Evolutionary conservation across 1,284 basidiomycete genomes (phyloP), one percentile per base, ranked within the genome.

Genomic region (Singerocomus rubriflavus): DNA sequence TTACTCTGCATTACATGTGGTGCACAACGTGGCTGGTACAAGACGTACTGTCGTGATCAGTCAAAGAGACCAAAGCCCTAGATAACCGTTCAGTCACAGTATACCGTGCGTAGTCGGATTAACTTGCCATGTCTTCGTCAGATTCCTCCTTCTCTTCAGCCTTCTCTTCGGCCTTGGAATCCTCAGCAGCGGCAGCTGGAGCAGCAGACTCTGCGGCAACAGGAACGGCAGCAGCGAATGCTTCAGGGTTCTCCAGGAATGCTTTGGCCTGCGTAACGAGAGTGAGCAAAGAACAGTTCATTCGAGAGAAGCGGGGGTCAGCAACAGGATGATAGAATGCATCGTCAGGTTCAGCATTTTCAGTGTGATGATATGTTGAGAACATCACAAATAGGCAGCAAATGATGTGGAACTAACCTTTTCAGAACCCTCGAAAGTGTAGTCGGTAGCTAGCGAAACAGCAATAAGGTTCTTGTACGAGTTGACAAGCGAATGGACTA

Each of bases 391-490:
- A 21, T 31, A 29, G 35, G 42, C 11, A 25, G 12, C 0, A 36
- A 48, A 42, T 25, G 39, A 55, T 29, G 36, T 17, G 33, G 46
- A 38, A 65, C 81, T 67, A 57, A 94, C 93, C 90, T 98, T 93
- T 70, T 90, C 90, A 54, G 90, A 81, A 57, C 88, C 93, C 70
- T 97, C 93, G 73, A 98, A 98, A 57, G 86, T 84, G 84, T 93
- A 96, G 50, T 99, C 96, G 61, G 96, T 98, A 52, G 82, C 87
- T 59, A 99, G 75, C 49, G 95, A 88, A 67, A 99, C 74, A 51
- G 92, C 89, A 59, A 99, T 76, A 59, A 97, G 72, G 82, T 98
- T 98, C 88, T 99, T 99, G 91, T 98, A 99, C 46, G 92, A 83
- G 80, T 98, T 98, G 82, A 99, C 93, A 56, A 99, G 82, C 41